phyloP scores from a whole-genome alignment of 768 basidiomycete genomes.

The Lactarius deliciosus region DNA sequence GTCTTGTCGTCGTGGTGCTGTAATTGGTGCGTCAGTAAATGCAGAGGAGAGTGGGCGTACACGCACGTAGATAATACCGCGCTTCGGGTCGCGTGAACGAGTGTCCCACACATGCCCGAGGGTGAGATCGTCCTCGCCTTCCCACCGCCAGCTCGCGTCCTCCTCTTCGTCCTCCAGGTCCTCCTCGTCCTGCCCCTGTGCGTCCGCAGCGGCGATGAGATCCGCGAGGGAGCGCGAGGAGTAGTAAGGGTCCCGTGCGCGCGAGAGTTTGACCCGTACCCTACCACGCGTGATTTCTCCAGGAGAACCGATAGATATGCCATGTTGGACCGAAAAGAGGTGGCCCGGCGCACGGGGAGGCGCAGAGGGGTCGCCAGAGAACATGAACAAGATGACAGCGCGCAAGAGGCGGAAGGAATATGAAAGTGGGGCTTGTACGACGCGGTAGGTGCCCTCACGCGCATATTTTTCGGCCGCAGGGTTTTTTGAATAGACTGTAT shows the following conservation, averaged over 20 bases:
- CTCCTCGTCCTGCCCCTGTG: conserved; percentile 19
- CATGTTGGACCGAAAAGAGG: conserved; percentile 59
- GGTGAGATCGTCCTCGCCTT: conserved; percentile 65
- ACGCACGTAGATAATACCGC: conserved; percentile 64
- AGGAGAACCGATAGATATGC: conserved; percentile 44
- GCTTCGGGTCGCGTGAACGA: conserved; percentile 40
- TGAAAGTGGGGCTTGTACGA: conserved; percentile 67
- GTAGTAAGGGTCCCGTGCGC: conserved; percentile 36
- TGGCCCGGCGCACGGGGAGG: conserved; percentile 39
- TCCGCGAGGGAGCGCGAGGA: conserved; percentile 34
- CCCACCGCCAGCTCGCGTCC: conserved; percentile 59
- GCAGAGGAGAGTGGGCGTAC: conserved; percentile 16
- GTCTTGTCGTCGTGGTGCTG: conserved; percentile 55
- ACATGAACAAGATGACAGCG: conserved; percentile 60
- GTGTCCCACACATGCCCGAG: conserved; percentile 57
- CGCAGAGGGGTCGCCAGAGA: conserved; percentile 37
- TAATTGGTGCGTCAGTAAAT: not conserved
- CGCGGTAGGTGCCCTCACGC: conserved; percentile 56
- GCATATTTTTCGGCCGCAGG: conserved; percentile 13
- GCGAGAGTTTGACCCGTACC: conserved; percentile 34
- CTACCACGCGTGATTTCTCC: conserved; percentile 51
- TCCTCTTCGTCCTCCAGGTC: conserved; percentile 32
- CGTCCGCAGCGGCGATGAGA: conserved; percentile 23
- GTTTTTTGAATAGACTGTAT: not conserved
- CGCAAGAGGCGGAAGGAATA: conserved; percentile 69